Percentiles rank a stretch among this genome's conserved stretches.
Conservation (phyloP, 2,329 filamentous ascomycete genomes). For the Fusarium falciforme region DNA sequence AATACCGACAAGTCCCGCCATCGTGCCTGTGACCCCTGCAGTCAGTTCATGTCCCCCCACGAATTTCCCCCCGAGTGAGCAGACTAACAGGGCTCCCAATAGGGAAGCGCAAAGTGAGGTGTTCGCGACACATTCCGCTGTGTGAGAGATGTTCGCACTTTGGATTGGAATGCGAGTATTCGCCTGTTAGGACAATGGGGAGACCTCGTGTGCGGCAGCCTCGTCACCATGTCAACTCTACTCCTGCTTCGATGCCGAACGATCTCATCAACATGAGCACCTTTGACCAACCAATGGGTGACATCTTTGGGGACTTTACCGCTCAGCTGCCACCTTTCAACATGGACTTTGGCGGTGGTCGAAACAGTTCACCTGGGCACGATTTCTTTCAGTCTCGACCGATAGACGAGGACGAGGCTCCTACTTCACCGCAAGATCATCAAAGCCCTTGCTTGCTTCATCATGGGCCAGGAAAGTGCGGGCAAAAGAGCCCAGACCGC, state of each 20-base stretch:
- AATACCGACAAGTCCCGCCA: slow-evolving; percentile 32
- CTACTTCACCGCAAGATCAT: background rate
- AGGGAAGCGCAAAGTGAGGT: slow-evolving; percentile 32
- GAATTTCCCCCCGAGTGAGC: background rate
- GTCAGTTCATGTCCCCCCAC: slow-evolving; percentile 7
- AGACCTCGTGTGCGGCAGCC: background rate
- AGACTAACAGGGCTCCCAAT: background rate
- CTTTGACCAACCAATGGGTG: background rate
- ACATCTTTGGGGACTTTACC: background rate
- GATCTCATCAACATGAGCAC: background rate
- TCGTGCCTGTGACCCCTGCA: slow-evolving; percentile 30
- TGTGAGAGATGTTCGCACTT: slow-evolving; percentile 34
- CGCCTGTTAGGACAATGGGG: slow-evolving; percentile 24
- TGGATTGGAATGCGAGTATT: slow-evolving; percentile 26
- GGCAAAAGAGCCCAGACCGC: background rate
- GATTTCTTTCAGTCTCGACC: background rate
- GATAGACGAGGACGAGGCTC: background rate
- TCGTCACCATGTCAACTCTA: background rate
- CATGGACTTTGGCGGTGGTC: background rate
- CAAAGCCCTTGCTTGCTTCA: background rate
- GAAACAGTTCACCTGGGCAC: background rate
- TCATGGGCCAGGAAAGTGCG: background rate
- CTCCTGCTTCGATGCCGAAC: background rate
- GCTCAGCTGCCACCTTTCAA: background rate
- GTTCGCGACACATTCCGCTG: slow-evolving; percentile 25